A percentile compares a stretch with the other conserved stretches of the same genome.
phyloP scores from a whole-genome alignment of 345 rosid species.

The Dovyalis caffra region DNA sequence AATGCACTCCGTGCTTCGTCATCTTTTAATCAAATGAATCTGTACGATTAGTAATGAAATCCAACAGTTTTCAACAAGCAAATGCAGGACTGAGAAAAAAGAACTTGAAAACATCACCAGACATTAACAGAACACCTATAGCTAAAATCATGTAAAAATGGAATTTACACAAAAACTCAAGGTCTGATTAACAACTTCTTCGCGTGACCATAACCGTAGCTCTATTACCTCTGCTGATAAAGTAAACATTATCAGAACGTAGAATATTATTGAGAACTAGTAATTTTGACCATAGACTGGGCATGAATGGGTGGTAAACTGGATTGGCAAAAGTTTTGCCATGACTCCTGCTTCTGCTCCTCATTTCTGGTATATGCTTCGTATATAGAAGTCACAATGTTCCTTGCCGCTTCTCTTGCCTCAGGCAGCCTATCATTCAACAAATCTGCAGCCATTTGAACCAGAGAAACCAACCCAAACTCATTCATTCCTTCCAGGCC shows the following conservation, averaged over 20 bases:
- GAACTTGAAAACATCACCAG: not conserved
- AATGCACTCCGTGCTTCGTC: not conserved
- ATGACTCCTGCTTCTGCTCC: constrained; percentile 58
- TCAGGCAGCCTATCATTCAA: constrained; percentile 81
- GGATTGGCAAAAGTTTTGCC: constrained; percentile 77
- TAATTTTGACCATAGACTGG: constrained; percentile 63
- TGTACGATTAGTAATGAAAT: not conserved
- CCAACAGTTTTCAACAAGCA: not conserved
- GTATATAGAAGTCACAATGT: constrained; percentile 42
- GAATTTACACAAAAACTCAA: constrained; percentile 1
- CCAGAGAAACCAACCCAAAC: constrained; percentile 52
- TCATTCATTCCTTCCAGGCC: constrained; percentile 57
- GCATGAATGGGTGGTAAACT: constrained; percentile 55
- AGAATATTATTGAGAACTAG: constrained; percentile 7
- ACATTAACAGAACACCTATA: not conserved
- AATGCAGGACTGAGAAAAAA: not conserved
- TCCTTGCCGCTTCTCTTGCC: constrained; percentile 88
- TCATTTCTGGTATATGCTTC: constrained; percentile 41
- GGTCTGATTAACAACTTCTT: not conserved
- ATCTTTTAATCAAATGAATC: not conserved
- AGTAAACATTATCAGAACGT: not conserved
- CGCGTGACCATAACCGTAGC: not conserved
- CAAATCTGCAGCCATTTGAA: constrained; percentile 57
- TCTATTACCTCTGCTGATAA: not conserved
- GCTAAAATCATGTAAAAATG: not conserved